These are phyloP conservation scores for Psidium guajava DNA, from an alignment of 345 rosid genomes.

Conservation along the genomic window DNA sequence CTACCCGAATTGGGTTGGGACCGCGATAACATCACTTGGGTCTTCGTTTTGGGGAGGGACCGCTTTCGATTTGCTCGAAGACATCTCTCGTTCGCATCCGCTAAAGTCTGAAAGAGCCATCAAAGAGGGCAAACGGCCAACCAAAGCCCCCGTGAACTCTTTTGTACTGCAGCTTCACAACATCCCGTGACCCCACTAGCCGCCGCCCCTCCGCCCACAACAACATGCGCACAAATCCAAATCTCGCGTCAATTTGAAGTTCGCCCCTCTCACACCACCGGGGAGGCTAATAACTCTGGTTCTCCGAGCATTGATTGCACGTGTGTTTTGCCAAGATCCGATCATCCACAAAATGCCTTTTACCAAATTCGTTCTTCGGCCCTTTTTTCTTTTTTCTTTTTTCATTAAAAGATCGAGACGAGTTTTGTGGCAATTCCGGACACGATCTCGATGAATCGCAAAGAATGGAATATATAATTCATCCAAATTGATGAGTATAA, in stretches of 20 bases:
- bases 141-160: background rate
- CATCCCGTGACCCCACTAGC: background rate
- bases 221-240: background rate
- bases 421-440: no score
- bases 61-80: background rate
- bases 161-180: background rate
- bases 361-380: no score
- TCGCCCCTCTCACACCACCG: background rate
- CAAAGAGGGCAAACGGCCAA: background rate
- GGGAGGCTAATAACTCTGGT: background rate
- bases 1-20: background rate
- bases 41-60: background rate
- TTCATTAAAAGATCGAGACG: no score
- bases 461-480: no score
- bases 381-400: no score
- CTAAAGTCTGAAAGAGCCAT: background rate
- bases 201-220: background rate
- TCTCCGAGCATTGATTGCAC: background rate
- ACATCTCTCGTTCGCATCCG: background rate
- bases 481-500: no score
- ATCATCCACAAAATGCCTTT: no score
- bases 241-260: background rate
- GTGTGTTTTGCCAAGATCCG: no score
- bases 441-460: no score
- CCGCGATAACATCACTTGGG: background rate